Conservation (phyloP, 164 flowering plant species). For the Piper longum region DNA sequence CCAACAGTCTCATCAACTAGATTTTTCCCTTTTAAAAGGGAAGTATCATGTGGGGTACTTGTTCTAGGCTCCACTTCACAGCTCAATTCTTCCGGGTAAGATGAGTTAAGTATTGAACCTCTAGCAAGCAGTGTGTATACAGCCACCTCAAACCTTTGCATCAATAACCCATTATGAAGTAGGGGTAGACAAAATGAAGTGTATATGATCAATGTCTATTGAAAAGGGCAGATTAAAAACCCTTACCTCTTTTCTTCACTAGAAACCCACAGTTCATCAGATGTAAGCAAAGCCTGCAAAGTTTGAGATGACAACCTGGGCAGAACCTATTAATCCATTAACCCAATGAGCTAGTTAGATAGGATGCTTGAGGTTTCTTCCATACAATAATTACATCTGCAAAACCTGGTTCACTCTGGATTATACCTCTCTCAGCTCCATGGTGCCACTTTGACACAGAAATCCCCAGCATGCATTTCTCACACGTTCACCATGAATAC, state of each 20-base stretch:
- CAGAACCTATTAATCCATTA: constrained; percentile 45
- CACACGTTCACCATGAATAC: constrained; percentile 92
- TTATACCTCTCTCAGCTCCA: constrained; percentile 87
- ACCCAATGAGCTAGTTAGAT: constrained; percentile 3
- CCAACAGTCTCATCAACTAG: constrained; percentile 14
- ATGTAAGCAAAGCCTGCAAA: constrained; percentile 71
- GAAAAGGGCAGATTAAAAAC: not conserved
- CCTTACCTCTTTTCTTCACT: constrained; percentile 85
- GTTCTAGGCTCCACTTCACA: constrained; percentile 26
- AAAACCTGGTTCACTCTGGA: not conserved
- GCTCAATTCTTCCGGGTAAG: constrained; percentile 38
- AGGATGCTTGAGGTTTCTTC: not conserved
- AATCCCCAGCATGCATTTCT: constrained; percentile 99
- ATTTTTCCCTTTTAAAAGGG: constrained; percentile 29
- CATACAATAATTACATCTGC: not conserved
- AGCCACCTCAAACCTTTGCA: constrained; percentile 84
- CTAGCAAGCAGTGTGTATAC: constrained; percentile 59
- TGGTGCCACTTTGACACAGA: constrained; percentile 87
- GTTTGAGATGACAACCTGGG: constrained; percentile 93
- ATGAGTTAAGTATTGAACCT: constrained; percentile 34
- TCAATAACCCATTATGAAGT: not conserved
- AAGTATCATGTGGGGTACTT: constrained; percentile 19
- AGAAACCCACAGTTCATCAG: constrained; percentile 90
- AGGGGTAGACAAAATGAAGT: not conserved
- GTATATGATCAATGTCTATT: not conserved